These are phyloP conservation scores for Pythium grandisporangium DNA, from an alignment of 352 stramenopile genomes.

Conservation along the genomic window DNA sequence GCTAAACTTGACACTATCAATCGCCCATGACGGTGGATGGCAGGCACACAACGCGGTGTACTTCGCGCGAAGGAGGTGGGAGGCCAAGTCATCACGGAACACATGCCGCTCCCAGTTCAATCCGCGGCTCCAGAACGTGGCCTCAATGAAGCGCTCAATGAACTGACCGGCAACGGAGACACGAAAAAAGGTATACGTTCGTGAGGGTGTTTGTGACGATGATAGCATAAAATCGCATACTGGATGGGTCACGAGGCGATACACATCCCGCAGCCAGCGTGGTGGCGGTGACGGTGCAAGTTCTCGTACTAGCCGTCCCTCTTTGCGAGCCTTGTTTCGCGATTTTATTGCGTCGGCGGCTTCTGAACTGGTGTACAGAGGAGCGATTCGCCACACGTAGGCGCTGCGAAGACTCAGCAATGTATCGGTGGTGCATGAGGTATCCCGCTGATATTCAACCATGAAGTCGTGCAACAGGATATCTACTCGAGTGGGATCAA, in stretches of 20 bases:
- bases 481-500: too few relatives aligned
- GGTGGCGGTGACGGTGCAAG: too few relatives aligned
- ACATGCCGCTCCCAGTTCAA: constrained; percentile 36
- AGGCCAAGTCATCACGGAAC: constrained; percentile 18
- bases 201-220: neutral
- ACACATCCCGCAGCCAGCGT: constrained; percentile 43
- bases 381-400: constrained; percentile 33
- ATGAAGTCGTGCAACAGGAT: too few relatives aligned
- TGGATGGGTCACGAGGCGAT: constrained; percentile 40
- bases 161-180: constrained; percentile 16
- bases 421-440: too few relatives aligned
- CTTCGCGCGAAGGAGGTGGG: constrained; percentile 21
- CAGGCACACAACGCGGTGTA: constrained; percentile 38
- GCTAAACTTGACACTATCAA: constrained; percentile 77
- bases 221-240: constrained; percentile 23
- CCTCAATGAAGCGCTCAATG: constrained; percentile 32
- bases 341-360: neutral
- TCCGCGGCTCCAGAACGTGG: constrained; percentile 40
- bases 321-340: too few relatives aligned
- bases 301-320: too few relatives aligned
- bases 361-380: neutral
- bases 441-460: too few relatives aligned
- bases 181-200: constrained; percentile 22
- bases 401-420: constrained; percentile 17
- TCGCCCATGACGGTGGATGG: constrained; percentile 27